Percentiles rank a stretch among this genome's conserved stretches.
Evolutionary conservation across 805 yeast species (phyloP).

Genomic region (Sugiyamaella valdiviana): DNA sequence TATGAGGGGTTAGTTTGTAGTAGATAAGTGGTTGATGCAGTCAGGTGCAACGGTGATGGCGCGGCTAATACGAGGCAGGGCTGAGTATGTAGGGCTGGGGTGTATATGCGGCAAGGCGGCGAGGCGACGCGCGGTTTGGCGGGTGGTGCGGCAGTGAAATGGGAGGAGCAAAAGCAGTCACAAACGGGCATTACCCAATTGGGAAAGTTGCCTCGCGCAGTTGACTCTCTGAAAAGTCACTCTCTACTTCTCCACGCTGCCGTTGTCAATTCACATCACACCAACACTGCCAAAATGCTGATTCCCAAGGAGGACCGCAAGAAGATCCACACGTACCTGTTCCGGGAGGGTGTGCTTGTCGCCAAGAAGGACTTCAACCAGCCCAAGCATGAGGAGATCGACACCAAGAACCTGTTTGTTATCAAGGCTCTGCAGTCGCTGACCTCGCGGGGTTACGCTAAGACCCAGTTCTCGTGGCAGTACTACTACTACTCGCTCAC

Average conservation of each 20-base stretch:
- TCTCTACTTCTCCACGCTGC: conserved; percentile 1
- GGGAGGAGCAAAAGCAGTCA: conserved; percentile 2
- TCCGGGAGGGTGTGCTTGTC: conserved; percentile 99
- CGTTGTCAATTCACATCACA: conserved; percentile 1
- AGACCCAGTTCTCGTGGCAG: conserved; percentile 99
- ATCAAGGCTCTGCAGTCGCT: conserved; percentile 99
- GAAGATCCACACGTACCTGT: conserved; percentile 98
- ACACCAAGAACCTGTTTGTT: conserved; percentile 93
- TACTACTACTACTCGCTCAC: conserved; percentile 99
- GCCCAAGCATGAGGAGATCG: conserved; percentile 96
- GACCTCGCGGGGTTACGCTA: conserved; percentile 97
- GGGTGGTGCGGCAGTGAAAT: not conserved
- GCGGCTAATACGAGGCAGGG: not conserved
- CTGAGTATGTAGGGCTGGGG: not conserved
- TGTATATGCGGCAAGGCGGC: not conserved
- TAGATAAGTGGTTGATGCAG: not conserved
- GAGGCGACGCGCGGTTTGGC: no score
- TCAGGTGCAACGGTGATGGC: not conserved
- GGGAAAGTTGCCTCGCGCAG: conserved; percentile 1
- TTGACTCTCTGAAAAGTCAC: not conserved
- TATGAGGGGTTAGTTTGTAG: not conserved
- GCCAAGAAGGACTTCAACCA: conserved; percentile 99
- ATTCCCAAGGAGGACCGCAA: conserved; percentile 99
- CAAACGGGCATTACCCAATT: not conserved
- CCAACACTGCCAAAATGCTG: conserved; percentile 61